Evolutionary conservation across 345 rosid genomes (phyloP), one percentile per base, ranked within the genome.

Genomic region (Laguncularia racemosa): DNA sequence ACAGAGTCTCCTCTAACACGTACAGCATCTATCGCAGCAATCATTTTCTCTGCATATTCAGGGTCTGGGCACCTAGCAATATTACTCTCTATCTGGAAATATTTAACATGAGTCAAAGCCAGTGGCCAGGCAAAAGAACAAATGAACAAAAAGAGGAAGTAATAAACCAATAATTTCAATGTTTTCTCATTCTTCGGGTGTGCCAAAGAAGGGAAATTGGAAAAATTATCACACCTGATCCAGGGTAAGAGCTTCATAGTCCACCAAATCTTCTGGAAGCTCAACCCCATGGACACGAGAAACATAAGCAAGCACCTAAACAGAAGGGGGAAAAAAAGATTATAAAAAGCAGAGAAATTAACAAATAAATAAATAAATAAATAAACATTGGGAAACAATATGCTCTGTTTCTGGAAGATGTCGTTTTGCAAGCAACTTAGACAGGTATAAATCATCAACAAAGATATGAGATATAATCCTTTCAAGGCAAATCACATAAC

Each of bases 21-120:
- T 23, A 93, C 81, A 56, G 84, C 79, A 69, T 93, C 99, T 44
- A 93, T 84, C 0, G 97, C 90, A 28, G 88, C 92, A 64, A 93
- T 93, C 97, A 93, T 85, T 82, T 93, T 89, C 72, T 93, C 88
- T 0, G 99, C 99, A 72, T 85, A 89, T 70, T 76, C 96, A 53
- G 96, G 95, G 79, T 93, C 71, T 57, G 99, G 99, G 73, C 99
- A 93, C 67, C 97, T 87, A 23, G 81, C 95, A 16, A 93, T 93
- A 68, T 93, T 93, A 71, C 84, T 83, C 74, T 93, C 99, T 60
- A 93, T 76, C 99, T 93, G 82, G 46, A 49, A 77, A 73, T 21
- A 60, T 13, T 7, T 12, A 0, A 15, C 14, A 16, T 17, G 20
- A 48, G 21, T 38, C 60, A 14, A 51, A 50, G 44, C 48, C 13